Percentiles rank a stretch among this genome's conserved stretches.
phyloP scores from a whole-genome alignment of 352 stramenopile genomes.

The Globisporangium barbulae region DNA sequence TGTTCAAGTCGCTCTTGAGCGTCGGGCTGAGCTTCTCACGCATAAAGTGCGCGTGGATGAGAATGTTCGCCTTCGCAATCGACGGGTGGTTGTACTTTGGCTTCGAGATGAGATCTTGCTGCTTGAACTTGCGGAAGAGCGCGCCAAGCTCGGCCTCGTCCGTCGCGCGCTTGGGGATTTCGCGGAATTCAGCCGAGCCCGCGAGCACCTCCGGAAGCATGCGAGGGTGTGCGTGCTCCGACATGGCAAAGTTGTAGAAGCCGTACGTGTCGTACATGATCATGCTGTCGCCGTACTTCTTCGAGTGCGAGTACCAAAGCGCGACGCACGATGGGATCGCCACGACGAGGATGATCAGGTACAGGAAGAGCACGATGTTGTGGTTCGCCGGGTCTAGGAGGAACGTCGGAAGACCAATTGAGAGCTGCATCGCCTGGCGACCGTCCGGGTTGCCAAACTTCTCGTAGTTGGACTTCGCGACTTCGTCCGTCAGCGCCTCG shows the following conservation, averaged over 20 bases:
- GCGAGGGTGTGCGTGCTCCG: constrained; percentile 93
- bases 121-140: constrained; percentile 79
- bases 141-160: constrained; percentile 64
- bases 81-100: constrained; percentile 83
- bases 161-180: constrained; percentile 59
- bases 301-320: constrained; percentile 95
- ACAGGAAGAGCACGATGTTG: constrained; percentile 97
- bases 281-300: constrained; percentile 99
- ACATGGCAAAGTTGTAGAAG: constrained; percentile 97
- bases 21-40: constrained; percentile 75
- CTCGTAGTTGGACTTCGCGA: constrained; percentile 97
- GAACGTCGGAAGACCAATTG: constrained; percentile 96
- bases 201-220: constrained; percentile 94
- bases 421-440: constrained; percentile 95
- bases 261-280: constrained; percentile 99
- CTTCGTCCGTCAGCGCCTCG: constrained; percentile 95
- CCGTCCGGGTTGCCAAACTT: constrained; percentile 99
- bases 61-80: constrained; percentile 82
- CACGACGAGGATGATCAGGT: constrained; percentile 98
- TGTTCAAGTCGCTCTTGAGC: constrained; percentile 88
- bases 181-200: constrained; percentile 88
- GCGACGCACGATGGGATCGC: constrained; percentile 95
- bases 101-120: constrained; percentile 77
- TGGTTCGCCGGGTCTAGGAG: constrained; percentile 97
- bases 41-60: constrained; percentile 96